phyloP scores from a whole-genome alignment of 345 rosid species.

The Brassica cretica region DNA sequence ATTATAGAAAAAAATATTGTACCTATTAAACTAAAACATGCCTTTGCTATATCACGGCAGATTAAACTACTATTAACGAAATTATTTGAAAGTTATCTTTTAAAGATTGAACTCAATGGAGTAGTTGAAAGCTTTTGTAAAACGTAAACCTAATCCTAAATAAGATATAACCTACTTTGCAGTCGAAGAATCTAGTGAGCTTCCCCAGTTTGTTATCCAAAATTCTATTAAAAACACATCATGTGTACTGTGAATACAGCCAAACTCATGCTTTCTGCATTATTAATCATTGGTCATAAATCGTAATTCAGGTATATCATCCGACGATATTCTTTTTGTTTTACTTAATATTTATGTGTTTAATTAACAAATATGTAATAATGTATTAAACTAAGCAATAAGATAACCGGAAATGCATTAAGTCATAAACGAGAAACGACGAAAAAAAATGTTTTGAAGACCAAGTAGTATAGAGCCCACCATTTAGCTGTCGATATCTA shows the following conservation, averaged over 20 bases:
- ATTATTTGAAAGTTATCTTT: neutral
- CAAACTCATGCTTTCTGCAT: neutral
- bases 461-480: constrained; percentile 35
- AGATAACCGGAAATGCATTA: constrained; percentile 17
- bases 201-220: neutral
- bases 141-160: constrained; percentile 3
- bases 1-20: neutral
- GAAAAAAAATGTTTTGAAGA: constrained; percentile 5
- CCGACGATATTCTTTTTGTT: neutral
- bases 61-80: constrained; percentile 24
- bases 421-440: constrained; percentile 31
- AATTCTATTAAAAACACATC: neutral
- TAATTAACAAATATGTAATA: neutral
- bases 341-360: neutral
- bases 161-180: neutral
- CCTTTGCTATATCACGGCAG: constrained; percentile 30
- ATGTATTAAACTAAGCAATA: constrained; percentile 1
- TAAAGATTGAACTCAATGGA: neutral
- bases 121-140: constrained; percentile 4
- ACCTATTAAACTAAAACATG: constrained; percentile 10
- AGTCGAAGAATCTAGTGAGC: constrained; percentile 12
- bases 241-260: neutral
- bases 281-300: neutral
- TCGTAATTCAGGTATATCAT: neutral
- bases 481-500: constrained; percentile 39